These are phyloP conservation scores for Drosera spatulata DNA, from an alignment of 179 eudicot species.

Conservation along the genomic window DNA sequence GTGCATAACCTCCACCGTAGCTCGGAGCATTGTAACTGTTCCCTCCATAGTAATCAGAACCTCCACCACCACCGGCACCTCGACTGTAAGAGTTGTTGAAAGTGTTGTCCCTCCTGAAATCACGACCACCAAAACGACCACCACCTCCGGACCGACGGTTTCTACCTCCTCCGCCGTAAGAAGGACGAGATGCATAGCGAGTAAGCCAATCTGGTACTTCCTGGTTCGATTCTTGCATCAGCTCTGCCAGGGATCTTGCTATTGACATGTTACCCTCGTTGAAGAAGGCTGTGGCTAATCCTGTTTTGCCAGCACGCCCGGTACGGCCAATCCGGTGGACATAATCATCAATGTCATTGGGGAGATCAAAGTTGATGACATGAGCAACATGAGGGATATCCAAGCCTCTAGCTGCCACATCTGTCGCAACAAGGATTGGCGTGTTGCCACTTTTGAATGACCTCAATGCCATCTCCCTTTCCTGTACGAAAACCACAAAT, in stretches of 20 bases:
- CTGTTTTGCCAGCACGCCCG: conserved; percentile 92
- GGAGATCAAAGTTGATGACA: conserved; percentile 93
- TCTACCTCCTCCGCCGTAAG: conserved; percentile 43
- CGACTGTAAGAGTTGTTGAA: conserved; percentile 15
- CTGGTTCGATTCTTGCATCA: conserved; percentile 94
- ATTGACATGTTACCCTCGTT: conserved; percentile 67
- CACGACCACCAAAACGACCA: conserved; percentile 91
- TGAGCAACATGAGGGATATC: conserved; percentile 96
- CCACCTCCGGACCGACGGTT: conserved; percentile 70
- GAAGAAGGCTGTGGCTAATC: conserved; percentile 93
- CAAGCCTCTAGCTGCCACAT: conserved; percentile 98
- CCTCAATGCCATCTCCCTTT: conserved; percentile 78
- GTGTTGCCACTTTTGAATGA: conserved; percentile 88
- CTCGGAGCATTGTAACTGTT: conserved; percentile 28
- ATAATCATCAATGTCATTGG: conserved; percentile 90
- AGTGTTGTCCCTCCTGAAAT: conserved; percentile 58
- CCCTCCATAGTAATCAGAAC: conserved; percentile 48
- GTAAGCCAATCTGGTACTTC: conserved; percentile 93
- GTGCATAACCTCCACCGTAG: conserved; percentile 12
- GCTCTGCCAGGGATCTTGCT: conserved; percentile 69
- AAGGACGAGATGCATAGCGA: conserved; percentile 67
- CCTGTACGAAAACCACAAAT: conserved; percentile 29
- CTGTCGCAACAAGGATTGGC: conserved; percentile 95
- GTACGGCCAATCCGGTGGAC: conserved; percentile 97
- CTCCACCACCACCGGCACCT: conserved; percentile 27